A percentile compares a stretch with the other conserved stretches of the same genome.
Conservation (phyloP, 805 yeast genomes). For the Candida endomychidarum region DNA sequence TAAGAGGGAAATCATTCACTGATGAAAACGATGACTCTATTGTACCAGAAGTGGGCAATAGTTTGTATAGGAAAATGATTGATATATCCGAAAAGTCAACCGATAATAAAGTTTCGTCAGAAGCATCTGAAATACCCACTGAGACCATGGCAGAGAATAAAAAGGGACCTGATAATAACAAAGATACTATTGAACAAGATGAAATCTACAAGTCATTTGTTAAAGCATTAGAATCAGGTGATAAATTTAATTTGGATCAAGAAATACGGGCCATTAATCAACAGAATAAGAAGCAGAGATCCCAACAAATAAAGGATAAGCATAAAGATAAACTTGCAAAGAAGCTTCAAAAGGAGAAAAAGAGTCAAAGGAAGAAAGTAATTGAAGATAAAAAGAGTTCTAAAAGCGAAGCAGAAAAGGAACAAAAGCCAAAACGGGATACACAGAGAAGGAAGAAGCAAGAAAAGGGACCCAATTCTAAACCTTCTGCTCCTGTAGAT, state of each 20-base stretch:
- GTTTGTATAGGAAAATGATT: conserved; percentile 20
- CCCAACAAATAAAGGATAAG: conserved; percentile 3
- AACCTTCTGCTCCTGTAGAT: conserved; percentile 8
- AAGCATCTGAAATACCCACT: no score
- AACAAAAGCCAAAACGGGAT: conserved; percentile 1
- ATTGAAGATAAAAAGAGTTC: neutral
- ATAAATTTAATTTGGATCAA: conserved; percentile 1
- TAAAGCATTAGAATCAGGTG: conserved; percentile 5
- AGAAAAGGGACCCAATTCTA: conserved; percentile 8
- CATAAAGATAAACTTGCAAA: conserved; percentile 4
- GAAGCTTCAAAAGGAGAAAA: conserved; percentile 6
- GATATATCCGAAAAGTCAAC: neutral
- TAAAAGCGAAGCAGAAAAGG: conserved; percentile 5
- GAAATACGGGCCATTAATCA: conserved; percentile 1
- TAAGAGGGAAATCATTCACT: conserved; percentile 25
- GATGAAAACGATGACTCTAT: conserved; percentile 28
- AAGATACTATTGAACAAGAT: conserved; percentile 7
- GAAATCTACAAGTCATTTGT: conserved; percentile 9
- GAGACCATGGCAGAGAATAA: no score
- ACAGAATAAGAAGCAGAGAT: conserved; percentile 4
- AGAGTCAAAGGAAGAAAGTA: conserved; percentile 3
- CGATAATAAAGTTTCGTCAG: neutral
- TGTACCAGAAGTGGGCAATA: conserved; percentile 34
- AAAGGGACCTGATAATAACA: neutral
- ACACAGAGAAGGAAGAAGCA: conserved; percentile 2